Conservation (phyloP, 2,329 filamentous ascomycete species). For the Ascosphaera aggregata region DNA sequence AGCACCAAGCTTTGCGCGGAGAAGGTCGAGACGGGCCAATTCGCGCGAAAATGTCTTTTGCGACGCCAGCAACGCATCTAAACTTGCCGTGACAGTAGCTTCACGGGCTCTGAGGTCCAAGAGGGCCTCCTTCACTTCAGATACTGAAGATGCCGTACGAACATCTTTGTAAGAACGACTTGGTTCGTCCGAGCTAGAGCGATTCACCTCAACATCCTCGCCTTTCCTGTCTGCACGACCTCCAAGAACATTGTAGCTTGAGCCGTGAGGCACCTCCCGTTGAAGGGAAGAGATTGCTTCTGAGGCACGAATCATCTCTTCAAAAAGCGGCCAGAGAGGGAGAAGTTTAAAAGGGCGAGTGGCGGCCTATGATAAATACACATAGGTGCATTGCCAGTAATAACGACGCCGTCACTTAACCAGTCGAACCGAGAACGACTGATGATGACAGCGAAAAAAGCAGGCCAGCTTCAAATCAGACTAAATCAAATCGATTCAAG, state of each 20-base stretch:
- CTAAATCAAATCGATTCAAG: too few species aligned
- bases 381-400: too few species aligned
- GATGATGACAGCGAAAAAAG: too few species aligned
- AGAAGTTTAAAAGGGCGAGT: background rate
- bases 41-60: slow-evolving; percentile 75
- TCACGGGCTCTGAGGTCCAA: slow-evolving; percentile 55
- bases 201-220: background rate
- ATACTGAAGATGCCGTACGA: slow-evolving; percentile 47
- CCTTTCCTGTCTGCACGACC: background rate
- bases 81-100: slow-evolving; percentile 44
- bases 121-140: slow-evolving; percentile 60
- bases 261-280: slow-evolving; percentile 4
- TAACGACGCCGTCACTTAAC: too few species aligned
- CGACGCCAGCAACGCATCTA: slow-evolving; percentile 55
- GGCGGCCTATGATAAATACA: background rate
- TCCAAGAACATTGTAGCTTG: slow-evolving; percentile 4
- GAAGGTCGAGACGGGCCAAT: slow-evolving; percentile 63
- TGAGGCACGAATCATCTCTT: background rate
- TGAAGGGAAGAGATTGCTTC: slow-evolving; percentile 1
- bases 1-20: slow-evolving; percentile 68
- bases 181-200: background rate
- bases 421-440: too few species aligned
- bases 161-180: slow-evolving; percentile 18
- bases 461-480: too few species aligned
- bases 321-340: background rate